phyloP scores from a whole-genome alignment of 2,329 filamentous ascomycete species.

The Rachicladosporium sp. region DNA sequence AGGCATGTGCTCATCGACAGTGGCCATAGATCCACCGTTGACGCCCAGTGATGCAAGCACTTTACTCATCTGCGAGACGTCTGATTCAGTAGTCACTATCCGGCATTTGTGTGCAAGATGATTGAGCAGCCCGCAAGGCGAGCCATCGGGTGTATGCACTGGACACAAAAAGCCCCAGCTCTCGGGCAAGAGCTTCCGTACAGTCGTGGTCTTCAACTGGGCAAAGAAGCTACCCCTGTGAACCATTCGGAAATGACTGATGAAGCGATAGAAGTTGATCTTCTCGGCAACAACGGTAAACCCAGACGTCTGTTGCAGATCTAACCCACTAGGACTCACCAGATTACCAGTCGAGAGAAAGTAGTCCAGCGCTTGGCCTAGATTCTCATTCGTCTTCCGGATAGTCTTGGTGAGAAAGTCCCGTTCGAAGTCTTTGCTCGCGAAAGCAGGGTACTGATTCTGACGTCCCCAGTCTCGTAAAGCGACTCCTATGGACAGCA shows the following conservation, averaged over 20 bases:
- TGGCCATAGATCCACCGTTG: conserved; percentile 61
- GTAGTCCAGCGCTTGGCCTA: conserved; percentile 81
- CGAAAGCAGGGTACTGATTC: conserved; percentile 48
- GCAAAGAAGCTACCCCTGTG: conserved; percentile 98
- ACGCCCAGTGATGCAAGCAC: conserved; percentile 72
- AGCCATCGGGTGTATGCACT: conserved; percentile 92
- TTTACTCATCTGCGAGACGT: conserved; percentile 62
- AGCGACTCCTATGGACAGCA: conserved; percentile 45
- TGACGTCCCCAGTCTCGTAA: conserved; percentile 41
- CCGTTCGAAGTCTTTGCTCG: conserved; percentile 61
- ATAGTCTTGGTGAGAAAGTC: conserved; percentile 73
- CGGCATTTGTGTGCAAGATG: conserved; percentile 92
- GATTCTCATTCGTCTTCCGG: conserved; percentile 70
- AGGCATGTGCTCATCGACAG: conserved; percentile 70
- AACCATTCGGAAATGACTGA: conserved; percentile 98
- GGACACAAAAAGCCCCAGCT: conserved; percentile 98
- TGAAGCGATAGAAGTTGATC: conserved; percentile 97
- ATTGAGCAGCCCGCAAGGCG: conserved; percentile 86
- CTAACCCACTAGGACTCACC: conserved; percentile 78
- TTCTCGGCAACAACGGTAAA: conserved; percentile 97
- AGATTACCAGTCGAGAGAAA: conserved; percentile 94
- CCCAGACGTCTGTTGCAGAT: conserved; percentile 86
- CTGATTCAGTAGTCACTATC: conserved; percentile 63
- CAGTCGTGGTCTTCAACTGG: conserved; percentile 90
- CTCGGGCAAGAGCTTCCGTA: conserved; percentile 87